phyloP scores from a whole-genome alignment of 1,284 basidiomycete species.

The Microbotryum scabiosae region DNA sequence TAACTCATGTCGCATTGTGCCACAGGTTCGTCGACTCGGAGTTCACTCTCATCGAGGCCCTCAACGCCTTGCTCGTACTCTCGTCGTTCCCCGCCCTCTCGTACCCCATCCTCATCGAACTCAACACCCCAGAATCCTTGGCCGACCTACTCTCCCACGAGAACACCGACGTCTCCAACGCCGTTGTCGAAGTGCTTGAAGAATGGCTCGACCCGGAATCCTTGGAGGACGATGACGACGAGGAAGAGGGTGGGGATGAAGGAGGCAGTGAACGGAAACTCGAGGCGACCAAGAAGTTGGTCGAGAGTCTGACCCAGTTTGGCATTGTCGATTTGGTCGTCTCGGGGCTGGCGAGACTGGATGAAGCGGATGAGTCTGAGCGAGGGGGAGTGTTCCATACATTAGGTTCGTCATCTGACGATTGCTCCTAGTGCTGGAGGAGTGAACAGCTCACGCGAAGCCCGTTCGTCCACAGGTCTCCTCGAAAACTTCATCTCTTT shows the following conservation, averaged over 20 bases:
- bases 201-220: constrained; percentile 96
- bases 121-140: constrained; percentile 60
- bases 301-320: constrained; percentile 55
- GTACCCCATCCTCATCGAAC: constrained; percentile 80
- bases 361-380: constrained; percentile 78
- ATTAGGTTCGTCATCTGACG: constrained; percentile 49
- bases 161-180: constrained; percentile 86
- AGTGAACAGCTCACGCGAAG: background rate
- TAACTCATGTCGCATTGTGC: no score
- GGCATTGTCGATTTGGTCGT: constrained; percentile 74
- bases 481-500: constrained; percentile 89
- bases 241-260: constrained; percentile 52
- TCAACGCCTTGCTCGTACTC: constrained; percentile 73
- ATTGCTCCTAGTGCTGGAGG: background rate
- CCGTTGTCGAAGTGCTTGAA: constrained; percentile 80
- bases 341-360: constrained; percentile 72
- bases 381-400: constrained; percentile 83
- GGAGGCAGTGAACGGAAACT: constrained; percentile 34
- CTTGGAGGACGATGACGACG: constrained; percentile 60
- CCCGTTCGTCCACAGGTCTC: constrained; percentile 50
- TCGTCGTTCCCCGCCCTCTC: constrained; percentile 74
- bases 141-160: constrained; percentile 74
- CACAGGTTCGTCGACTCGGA: constrained; percentile 95
- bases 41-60: constrained; percentile 76
- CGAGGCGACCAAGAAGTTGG: constrained; percentile 28